These are phyloP conservation scores for Fomitiporia mediterranea DNA, from an alignment of 1,284 basidiomycete genomes.

Conservation along the genomic window DNA sequence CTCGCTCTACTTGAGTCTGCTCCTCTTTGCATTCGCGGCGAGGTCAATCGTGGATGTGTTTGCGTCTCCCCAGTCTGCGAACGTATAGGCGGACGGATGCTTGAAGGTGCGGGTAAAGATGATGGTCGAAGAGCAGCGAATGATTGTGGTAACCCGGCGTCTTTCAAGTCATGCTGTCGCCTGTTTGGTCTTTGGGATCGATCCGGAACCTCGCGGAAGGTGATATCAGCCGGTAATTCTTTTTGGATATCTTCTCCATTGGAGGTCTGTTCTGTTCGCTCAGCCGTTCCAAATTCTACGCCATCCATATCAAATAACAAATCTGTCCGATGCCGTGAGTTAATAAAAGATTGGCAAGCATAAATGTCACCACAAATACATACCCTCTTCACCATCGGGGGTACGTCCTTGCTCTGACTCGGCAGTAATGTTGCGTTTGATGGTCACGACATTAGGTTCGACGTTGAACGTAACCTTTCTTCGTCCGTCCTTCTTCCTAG, in stretches of 20 bases:
- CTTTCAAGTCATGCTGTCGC: constrained; percentile 22
- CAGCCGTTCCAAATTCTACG: constrained; percentile 32
- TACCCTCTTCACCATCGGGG: constrained; percentile 30
- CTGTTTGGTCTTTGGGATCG: constrained; percentile 22
- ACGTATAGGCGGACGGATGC: constrained; percentile 34
- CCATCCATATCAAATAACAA: constrained; percentile 66
- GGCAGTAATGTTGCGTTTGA: constrained; percentile 35
- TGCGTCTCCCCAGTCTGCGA: background rate
- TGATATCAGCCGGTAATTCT: constrained; percentile 6
- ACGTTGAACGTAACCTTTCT: constrained; percentile 73
- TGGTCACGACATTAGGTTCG: constrained; percentile 47
- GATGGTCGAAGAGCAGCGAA: constrained; percentile 58
- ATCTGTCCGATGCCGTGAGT: constrained; percentile 35
- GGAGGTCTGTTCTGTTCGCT: constrained; percentile 10
- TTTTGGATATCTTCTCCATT: background rate
- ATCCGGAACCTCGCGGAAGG: constrained; percentile 24
- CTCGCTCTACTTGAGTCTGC: constrained; percentile 6
- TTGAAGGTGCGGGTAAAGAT: constrained; percentile 60
- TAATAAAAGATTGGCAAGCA: background rate
- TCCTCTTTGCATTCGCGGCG: constrained; percentile 16
- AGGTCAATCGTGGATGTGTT: background rate
- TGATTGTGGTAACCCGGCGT: constrained; percentile 45
- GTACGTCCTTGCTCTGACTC: constrained; percentile 28
- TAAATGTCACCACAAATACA: constrained; percentile 5
- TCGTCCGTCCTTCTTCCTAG: constrained; percentile 30